A percentile compares a stretch with the other conserved stretches of the same genome.
Evolutionary conservation across 192 early-diverging fungal genomes (phyloP).

Genomic region (Backusella sp.): DNA sequence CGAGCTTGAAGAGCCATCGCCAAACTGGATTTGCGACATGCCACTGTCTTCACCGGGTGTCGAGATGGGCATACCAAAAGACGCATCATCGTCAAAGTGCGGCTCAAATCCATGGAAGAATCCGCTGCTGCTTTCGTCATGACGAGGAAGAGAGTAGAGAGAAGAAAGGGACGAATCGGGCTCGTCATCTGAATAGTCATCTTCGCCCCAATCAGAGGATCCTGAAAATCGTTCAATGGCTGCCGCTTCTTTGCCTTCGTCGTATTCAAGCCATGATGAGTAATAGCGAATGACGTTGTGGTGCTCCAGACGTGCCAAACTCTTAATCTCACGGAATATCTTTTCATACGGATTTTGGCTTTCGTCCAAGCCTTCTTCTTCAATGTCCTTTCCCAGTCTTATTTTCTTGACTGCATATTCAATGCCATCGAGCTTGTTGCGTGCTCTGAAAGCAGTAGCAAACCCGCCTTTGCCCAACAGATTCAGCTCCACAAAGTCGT

Average conservation of each 20-base stretch:
- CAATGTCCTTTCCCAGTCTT: conserved; percentile 48
- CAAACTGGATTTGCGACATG: conserved; percentile 11
- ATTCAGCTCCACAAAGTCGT: conserved; percentile 81
- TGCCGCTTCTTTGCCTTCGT: conserved; percentile 21
- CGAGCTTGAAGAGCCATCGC: not conserved
- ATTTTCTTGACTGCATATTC: conserved; percentile 94
- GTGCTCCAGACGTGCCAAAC: conserved; percentile 81
- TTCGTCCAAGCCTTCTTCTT: conserved; percentile 11
- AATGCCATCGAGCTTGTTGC: conserved; percentile 85
- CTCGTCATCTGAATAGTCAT: conserved; percentile 42
- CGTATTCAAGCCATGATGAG: conserved; percentile 86
- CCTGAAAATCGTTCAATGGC: conserved; percentile 29
- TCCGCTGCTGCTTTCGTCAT: not conserved
- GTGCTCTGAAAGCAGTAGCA: conserved; percentile 79
- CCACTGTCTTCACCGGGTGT: not conserved
- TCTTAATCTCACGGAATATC: conserved; percentile 90
- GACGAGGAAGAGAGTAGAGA: not conserved
- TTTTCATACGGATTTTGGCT: conserved; percentile 52
- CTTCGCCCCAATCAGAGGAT: conserved; percentile 11
- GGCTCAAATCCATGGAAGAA: conserved; percentile 16
- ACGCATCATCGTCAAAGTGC: conserved; percentile 9
- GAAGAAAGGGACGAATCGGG: conserved; percentile 30
- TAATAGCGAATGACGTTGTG: conserved; percentile 93
- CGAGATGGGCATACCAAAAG: not conserved
- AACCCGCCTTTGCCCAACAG: conserved; percentile 91